A percentile compares a stretch with the other conserved stretches of the same genome.
Evolutionary conservation across 208 protist genomes (phyloP).

Genomic region (Leishmania tropica): DNA sequence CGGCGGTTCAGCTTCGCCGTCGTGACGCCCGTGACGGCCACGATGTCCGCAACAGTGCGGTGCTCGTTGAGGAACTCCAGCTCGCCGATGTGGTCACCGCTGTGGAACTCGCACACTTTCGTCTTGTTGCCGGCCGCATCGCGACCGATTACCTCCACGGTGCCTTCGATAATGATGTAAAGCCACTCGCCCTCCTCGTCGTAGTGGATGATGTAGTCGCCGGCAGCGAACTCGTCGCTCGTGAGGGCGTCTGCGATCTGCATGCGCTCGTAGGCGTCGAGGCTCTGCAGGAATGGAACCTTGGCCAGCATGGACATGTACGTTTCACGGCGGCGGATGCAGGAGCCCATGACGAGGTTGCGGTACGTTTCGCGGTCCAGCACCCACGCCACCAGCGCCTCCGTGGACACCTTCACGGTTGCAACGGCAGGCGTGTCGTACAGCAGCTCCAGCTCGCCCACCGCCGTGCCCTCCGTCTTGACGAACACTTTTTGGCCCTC

Average conservation of each 20-base stretch:
- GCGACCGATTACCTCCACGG: constrained; percentile 86
- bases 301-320: constrained; percentile 81
- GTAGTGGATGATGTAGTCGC: constrained; percentile 90
- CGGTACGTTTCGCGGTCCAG: constrained; percentile 92
- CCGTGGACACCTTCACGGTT: constrained; percentile 82
- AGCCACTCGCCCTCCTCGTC: constrained; percentile 90
- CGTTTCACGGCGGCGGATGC: constrained; percentile 81
- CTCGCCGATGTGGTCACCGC: constrained; percentile 88
- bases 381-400: constrained; percentile 79
- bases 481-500: constrained; percentile 90
- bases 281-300: constrained; percentile 76
- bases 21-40: constrained; percentile 75
- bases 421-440: constrained; percentile 89
- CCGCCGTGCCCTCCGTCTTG: constrained; percentile 84
- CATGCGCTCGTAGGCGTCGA: constrained; percentile 86
- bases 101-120: constrained; percentile 85
- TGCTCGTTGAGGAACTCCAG: constrained; percentile 93
- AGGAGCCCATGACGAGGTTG: constrained; percentile 89
- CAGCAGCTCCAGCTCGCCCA: constrained; percentile 91
- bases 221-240: constrained; percentile 74
- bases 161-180: constrained; percentile 90
- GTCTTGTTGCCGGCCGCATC: constrained; percentile 62
- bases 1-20: constrained; percentile 90
- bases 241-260: constrained; percentile 89
- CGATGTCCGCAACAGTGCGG: constrained; percentile 81